Evolutionary conservation across 2,329 filamentous ascomycete species (phyloP), one percentile per base, ranked within the genome.

Genomic region (Colletotrichum tabaci): DNA sequence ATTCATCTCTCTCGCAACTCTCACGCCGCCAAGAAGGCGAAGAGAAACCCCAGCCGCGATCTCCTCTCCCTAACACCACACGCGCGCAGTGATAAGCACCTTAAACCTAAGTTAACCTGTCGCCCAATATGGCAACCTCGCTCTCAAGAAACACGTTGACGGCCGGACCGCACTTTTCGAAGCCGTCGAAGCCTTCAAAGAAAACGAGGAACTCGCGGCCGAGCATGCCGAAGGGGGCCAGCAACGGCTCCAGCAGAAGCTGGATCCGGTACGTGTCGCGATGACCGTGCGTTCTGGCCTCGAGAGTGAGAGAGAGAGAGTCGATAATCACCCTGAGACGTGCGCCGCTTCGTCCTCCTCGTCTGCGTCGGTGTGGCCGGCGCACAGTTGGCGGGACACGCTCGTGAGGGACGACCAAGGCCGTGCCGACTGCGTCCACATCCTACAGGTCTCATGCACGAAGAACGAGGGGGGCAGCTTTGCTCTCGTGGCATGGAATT

Each of bases 191-290:
- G 18, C 26, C 26, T 3, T 26, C 26, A 4, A 26, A 26, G 26
- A 26, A 26, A 26, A 58, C 26, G 9, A 71, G 21, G 13, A 63
- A 55, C 26, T 46, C 60, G 10, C 26, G 49, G 42, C 53, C 44
- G 23, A 68, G 65, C 50, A 44, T 30, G 58, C 46, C 53, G 18
- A 71, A 65, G n/a, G 26, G 58, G 6, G 58, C 55, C 4, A 38
- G 46, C 46, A 63, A 26, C 58, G 68, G 58, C 30, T 26, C 53
- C n/a, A 46, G 26, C 16, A 49, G 15, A 5, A 40, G 58, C 65
- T 68, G 35, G 12, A 71, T 67, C 8, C 65, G 68, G 65, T 42
- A 68, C n/a, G 30, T 52, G 56, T 71, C 64, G 56, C 67, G 67
- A 57, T 67, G 38, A n/a, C 64, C 67, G 67, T 62, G 63, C 63